Evolutionary conservation across 202 grass and related monocot species (phyloP), one percentile per base, ranked within the genome.

Genomic region (Musa balbisiana): DNA sequence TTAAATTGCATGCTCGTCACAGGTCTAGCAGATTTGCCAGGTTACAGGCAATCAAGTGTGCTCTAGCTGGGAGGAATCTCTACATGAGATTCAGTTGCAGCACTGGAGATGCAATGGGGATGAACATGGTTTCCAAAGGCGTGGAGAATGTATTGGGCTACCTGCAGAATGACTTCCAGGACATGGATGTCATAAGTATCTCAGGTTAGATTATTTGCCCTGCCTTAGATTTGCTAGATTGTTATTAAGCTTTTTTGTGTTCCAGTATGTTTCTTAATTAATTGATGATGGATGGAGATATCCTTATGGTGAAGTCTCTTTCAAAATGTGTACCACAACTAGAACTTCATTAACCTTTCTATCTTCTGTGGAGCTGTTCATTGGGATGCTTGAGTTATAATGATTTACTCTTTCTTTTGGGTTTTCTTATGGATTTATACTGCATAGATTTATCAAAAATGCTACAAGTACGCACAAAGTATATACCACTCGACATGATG

Each of bases 11-110:
- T n/a, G 11, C 19, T 52, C 52, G 51, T 75, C 53, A 52, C 85
- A 96, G 89, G 79, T 96, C 83, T 12, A 92, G 89, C 78, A 92
- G 89, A 86, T 96, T 92, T 85, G 85, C 80, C n/a, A 92, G 72
- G 77, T 79, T 96, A 58, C 92, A 92, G 78, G 74, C 66, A 53
- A 80, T 87, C 77, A 54, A 17, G 19, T 89, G 87, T 79, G 77
- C 86, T 64, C 66, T 92, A 17, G 87, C 82, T 54, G 90, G 90
- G 73, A 92, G 82, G 83, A 92, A 92, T 80, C 62, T 92, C 52
- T 92, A 85, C 65, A 79, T 89, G 71, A 86, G 84, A 76, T 89
- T 89, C 65, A 76, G 53, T 59, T 85, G 82, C 74, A 89, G 82
- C 62, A 92, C 86, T 52, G 86, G 87, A 76, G 86, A 89, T 92